These are phyloP conservation scores for Entophlyctis helioformis DNA, from an alignment of 192 early-diverging fungal species.

Conservation along the genomic window DNA sequence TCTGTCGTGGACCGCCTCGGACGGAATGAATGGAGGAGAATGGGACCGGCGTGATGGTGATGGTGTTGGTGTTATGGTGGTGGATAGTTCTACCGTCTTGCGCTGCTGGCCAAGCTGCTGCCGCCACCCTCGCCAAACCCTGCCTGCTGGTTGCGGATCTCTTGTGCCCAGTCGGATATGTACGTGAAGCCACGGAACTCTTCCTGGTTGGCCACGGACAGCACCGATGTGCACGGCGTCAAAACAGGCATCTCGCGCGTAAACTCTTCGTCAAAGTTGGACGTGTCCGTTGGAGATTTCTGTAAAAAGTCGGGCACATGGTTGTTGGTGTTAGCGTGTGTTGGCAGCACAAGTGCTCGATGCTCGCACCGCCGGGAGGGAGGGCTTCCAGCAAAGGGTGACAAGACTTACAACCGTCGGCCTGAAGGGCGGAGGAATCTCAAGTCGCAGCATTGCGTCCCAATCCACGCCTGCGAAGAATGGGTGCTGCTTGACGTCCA, in stretches of 20 bases:
- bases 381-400: too few relatives aligned
- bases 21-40: too few relatives aligned
- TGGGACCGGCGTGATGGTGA: too few relatives aligned
- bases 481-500: conserved; percentile 87
- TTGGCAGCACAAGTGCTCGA: background rate
- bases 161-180: conserved; percentile 31
- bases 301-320: conserved; percentile 5
- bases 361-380: too few relatives aligned
- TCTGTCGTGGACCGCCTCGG: too few relatives aligned
- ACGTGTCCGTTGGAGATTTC: conserved; percentile 68
- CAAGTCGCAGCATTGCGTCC: conserved; percentile 87
- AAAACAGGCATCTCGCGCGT: conserved; percentile 87
- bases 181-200: conserved; percentile 86
- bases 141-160: too few relatives aligned
- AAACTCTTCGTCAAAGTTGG: conserved; percentile 98
- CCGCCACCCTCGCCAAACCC: too few relatives aligned
- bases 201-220: conserved; percentile 74
- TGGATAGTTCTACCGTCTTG: too few relatives aligned
- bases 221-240: conserved; percentile 78
- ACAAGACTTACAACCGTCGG: conserved; percentile 62
- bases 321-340: too few relatives aligned
- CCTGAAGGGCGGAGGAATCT: conserved; percentile 79
- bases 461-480: conserved; percentile 94
- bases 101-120: too few relatives aligned
- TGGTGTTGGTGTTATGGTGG: too few relatives aligned